Base-by-base conservation (phyloP, 108 stramenopile species). In the Nannochloropsis salina region DNA sequence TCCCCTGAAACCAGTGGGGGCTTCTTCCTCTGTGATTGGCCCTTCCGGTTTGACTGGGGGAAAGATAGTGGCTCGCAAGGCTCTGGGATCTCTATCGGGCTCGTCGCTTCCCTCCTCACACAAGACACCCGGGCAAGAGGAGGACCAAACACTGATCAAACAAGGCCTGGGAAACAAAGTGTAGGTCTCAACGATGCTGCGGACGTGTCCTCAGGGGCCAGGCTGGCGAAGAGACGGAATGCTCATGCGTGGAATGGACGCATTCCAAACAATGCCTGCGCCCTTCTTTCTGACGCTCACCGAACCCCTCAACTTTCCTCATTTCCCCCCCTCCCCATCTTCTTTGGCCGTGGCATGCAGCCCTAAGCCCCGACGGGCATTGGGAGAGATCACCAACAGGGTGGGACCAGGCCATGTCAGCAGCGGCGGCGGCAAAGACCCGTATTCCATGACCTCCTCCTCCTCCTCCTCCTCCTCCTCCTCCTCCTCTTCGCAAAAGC, bases 71-170 rank as follows among this genome's bases (percentile, higher is more conserved):
- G 61, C 61, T 74, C 61, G 61, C 61, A 74, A 74, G n/a, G 61
- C 61, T n/a, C 61, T 74, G 61, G 61, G 61, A 31, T 31, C 31
- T 31, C 31, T 31, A 31, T 31, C 31, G 1, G 61, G 20, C 20
- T 74, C n/a, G n/a, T n/a, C n/a, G 61, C 61, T n/a, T 6, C n/a
- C 61, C 61, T 74, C n/a, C 61, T 74, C 61, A n/a, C 6, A n/a
- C 20, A 15, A 74, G 61, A 6, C 61, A 1, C 20, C 15, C 20
- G 61, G 61, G n/a, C 61, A 74, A n/a, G 61, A 74, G 61, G 61
- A 74, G 61, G 61, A 74, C 61, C 61, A 74, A 74, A n/a, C 61
- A n/a, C n/a, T 74, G 61, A 74, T 74, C n/a, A 74, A 74, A n/a
- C 61, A 74, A 74, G 61, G 61, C n/a, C n/a, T 74, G n/a, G 61